Base-by-base conservation (phyloP, 169 alveolate species). In the Eimeria brunetti region DNA sequence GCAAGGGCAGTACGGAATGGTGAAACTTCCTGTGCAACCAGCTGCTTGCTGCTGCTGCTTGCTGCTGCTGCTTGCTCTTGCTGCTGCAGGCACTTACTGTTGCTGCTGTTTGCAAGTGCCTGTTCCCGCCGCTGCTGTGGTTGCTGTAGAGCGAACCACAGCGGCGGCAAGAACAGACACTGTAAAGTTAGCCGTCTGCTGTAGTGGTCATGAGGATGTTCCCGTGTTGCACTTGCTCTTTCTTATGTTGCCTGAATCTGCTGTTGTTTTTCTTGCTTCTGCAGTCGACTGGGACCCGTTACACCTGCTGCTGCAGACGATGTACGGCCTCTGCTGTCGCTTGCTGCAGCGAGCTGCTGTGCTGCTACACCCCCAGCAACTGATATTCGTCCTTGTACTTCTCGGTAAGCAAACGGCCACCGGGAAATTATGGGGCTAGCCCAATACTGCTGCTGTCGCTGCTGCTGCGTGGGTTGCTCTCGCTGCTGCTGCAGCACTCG, bases 351-450 rank as follows among this genome's bases (percentile, higher is more conserved):
- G 44, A 9, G 89, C 89, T 62, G 46, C 53, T 11, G 67, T 69
- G 49, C 56, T 81, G 89, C 73, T 20, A 46, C 73, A 81, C 5
- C 89, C 89, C 24, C 89, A 81, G 51, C 89, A 81, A 12, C 89
- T 81, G 33, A 53, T 44, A 27, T 81, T 81, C 46, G 27, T 81
- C 44, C 89, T 73, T 1, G 58, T 81, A 24, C 89, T 81, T 16
- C 46, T 81, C 9, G 89, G 89, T 81, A 81, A 22, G 44, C 81
- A 71, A 11, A n/a, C n/a, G 2, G 81, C 49, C 1, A 71, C 51
- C 30, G 16, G 30, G 71, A 1, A 6, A 4, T 14, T 60, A 33
- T 16, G 71, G 30, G 33, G 71, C 71, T 60, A 7, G 14, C 30
- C 62, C 20, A 16, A 27, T 60, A 60, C 30, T 60, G 71, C 30